phyloP scores from a whole-genome alignment of 176 grass and related monocot species.

The Rhynchospora tenuis region DNA sequence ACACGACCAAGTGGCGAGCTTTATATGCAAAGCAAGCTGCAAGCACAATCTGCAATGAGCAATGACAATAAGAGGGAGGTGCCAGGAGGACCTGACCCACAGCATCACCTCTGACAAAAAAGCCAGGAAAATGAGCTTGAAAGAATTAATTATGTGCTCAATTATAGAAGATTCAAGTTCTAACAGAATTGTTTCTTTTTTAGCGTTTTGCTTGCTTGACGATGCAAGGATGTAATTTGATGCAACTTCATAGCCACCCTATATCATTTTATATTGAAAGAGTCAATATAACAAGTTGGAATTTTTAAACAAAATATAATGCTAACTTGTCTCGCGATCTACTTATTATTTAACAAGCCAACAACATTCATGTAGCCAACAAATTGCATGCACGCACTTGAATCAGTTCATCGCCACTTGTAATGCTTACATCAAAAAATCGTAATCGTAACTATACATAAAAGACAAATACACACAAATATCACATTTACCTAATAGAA shows the following conservation, averaged over 20 bases:
- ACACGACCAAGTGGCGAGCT: not conserved
- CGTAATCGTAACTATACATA: not conserved
- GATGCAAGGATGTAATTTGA: not conserved
- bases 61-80: conserved; percentile 26
- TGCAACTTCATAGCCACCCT: not conserved
- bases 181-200: too few relatives aligned
- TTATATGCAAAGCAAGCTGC: not conserved
- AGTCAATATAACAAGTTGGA: too few relatives aligned
- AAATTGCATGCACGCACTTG: not conserved
- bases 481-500: not conserved
- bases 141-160: not conserved
- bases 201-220: not conserved
- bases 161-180: not conserved
- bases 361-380: not conserved
- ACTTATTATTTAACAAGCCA: not conserved
- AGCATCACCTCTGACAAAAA: conserved; percentile 25
- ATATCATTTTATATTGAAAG: not conserved
- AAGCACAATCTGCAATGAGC: not conserved
- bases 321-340: not conserved
- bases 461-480: not conserved
- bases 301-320: not conserved
- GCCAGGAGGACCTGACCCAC: conserved; percentile 37
- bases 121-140: not conserved
- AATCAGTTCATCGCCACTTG: not conserved
- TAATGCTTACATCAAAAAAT: not conserved